These are phyloP conservation scores for Gossypium ekmanianum DNA, from an alignment of 345 rosid species.

Conservation along the genomic window DNA sequence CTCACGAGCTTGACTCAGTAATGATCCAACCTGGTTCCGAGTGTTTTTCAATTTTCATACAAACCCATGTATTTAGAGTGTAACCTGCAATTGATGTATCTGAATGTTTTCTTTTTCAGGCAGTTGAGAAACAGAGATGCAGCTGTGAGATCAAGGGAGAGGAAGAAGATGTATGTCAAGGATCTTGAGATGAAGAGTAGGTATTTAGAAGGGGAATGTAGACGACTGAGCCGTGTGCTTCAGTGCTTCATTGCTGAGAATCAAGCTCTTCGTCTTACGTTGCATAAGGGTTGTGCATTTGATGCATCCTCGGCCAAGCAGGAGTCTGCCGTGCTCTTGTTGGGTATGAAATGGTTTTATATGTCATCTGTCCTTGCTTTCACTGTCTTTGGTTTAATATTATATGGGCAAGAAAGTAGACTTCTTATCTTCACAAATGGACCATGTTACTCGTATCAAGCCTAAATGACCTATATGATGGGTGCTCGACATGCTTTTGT, in stretches of 20 bases:
- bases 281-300: conserved; percentile 49
- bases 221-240: conserved; percentile 70
- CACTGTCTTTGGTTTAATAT: neutral
- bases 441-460: neutral
- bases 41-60: no score
- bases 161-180: conserved; percentile 65
- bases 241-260: conserved; percentile 71
- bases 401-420: neutral
- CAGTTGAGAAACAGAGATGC: conserved; percentile 86
- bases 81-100: neutral
- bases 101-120: conserved; percentile 38
- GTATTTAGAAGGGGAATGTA: conserved; percentile 75
- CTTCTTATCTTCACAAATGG: neutral
- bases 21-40: no score
- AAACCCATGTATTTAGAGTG: neutral
- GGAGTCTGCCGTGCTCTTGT: conserved; percentile 99
- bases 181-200: conserved; percentile 80
- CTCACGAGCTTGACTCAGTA: no score
- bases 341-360: conserved; percentile 56
- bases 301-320: conserved; percentile 73
- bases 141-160: conserved; percentile 78
- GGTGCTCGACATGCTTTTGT: neutral
- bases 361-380: neutral
- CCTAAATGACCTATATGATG: neutral
- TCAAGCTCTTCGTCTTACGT: conserved; percentile 60